These are phyloP conservation scores for Ramaria sp. DNA, from an alignment of 768 basidiomycete species.

Conservation along the genomic window DNA sequence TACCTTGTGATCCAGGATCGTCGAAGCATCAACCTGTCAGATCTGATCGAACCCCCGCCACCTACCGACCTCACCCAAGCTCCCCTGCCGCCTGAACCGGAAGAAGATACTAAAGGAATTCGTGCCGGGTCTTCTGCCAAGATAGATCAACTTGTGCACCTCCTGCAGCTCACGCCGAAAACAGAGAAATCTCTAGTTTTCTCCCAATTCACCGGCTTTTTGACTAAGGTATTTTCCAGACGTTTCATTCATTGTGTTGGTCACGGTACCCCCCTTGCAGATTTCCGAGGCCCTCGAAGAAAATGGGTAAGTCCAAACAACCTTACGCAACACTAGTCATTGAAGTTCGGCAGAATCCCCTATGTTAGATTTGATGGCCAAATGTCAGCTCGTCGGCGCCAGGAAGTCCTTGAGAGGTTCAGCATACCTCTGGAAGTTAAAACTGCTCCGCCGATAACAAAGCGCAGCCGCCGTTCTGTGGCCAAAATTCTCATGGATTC, in stretches of 20 bases:
- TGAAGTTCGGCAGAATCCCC: slow-evolving; percentile 37
- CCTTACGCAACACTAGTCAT: neutral
- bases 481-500: slow-evolving; percentile 4
- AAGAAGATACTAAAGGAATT: slow-evolving; percentile 26
- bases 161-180: slow-evolving; percentile 54
- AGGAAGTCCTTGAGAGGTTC: slow-evolving; percentile 67
- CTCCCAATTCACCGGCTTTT: slow-evolving; percentile 79
- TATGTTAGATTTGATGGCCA: slow-evolving; percentile 79
- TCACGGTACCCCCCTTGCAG: slow-evolving; percentile 24
- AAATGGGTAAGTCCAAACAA: slow-evolving; percentile 35
- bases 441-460: slow-evolving; percentile 12
- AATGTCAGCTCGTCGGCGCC: slow-evolving; percentile 71
- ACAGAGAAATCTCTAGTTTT: slow-evolving; percentile 81
- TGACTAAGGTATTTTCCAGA: slow-evolving; percentile 53
- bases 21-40: slow-evolving; percentile 38
- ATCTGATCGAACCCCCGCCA: slow-evolving; percentile 52
- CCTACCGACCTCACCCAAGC: slow-evolving; percentile 61
- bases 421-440: slow-evolving; percentile 48
- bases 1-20: slow-evolving; percentile 46
- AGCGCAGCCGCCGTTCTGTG: slow-evolving; percentile 8
- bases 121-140: slow-evolving; percentile 65
- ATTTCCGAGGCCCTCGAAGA: slow-evolving; percentile 60
- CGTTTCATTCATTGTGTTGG: neutral
- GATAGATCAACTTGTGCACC: slow-evolving; percentile 68
- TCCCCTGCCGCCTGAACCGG: slow-evolving; percentile 26